phyloP scores from a whole-genome alignment of 2,329 filamentous ascomycete genomes.

The Lecanicillium sp. region DNA sequence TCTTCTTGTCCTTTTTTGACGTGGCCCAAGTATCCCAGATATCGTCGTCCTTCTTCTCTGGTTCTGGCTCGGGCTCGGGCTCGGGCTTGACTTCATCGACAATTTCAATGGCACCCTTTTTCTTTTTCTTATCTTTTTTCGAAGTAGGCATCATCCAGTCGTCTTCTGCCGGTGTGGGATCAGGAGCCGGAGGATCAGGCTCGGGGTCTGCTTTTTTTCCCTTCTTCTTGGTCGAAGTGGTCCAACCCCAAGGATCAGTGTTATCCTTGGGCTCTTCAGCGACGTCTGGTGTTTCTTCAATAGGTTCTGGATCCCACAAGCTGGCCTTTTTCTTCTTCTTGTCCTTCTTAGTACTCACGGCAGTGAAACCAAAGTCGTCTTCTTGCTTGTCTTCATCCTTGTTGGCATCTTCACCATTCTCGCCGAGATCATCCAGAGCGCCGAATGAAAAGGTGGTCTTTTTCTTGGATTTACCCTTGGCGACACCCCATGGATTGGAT shows the following conservation, averaged over 20 bases:
- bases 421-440: conserved; percentile 28
- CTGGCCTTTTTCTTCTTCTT: conserved; percentile 31
- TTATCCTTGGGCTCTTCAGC: conserved; percentile 20
- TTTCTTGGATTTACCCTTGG: conserved; percentile 42
- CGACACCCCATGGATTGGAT: conserved; percentile 41
- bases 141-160: conserved; percentile 13
- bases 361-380: conserved; percentile 22
- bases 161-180: conserved; percentile 15
- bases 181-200: conserved; percentile 12
- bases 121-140: conserved; percentile 33
- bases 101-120: conserved; percentile 18
- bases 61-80: conserved; percentile 17
- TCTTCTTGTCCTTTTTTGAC: conserved; percentile 25
- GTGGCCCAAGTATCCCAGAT: conserved; percentile 23
- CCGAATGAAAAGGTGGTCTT: conserved; percentile 43
- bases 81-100: conserved; percentile 13
- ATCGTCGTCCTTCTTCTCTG: conserved; percentile 19
- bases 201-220: conserved; percentile 23
- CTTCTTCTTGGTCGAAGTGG: conserved; percentile 31
- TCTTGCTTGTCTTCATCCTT: conserved; percentile 23
- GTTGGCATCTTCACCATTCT: conserved; percentile 26
- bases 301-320: conserved; percentile 26
- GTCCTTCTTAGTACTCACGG: conserved; percentile 29
- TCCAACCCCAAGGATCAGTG: conserved; percentile 26
- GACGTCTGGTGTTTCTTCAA: conserved; percentile 23